Percentiles rank a stretch among this genome's conserved stretches.
These are phyloP conservation scores for Saccharum hybrid DNA, from an alignment of 202 grass and related monocot genomes.

Conservation along the genomic window DNA sequence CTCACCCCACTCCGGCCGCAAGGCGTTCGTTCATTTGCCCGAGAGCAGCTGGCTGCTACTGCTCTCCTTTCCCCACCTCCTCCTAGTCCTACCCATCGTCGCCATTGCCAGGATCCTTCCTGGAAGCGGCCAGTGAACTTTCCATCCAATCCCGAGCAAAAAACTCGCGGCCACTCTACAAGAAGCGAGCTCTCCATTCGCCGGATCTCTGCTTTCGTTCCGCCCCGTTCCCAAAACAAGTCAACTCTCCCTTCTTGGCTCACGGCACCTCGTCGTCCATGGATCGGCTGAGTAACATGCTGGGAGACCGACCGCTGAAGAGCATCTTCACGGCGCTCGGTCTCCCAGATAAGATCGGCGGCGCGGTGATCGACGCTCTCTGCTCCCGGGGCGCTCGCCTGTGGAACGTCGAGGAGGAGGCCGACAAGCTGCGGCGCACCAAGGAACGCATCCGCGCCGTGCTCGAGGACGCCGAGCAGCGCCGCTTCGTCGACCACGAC, in stretches of 20 bases:
- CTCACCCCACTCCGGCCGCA: not conserved
- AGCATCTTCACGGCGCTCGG: not conserved
- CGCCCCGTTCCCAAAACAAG: not conserved
- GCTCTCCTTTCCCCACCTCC: not conserved
- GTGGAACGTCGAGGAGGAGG: slow-evolving; percentile 46
- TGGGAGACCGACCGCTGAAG: not conserved
- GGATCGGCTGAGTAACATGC: slow-evolving; percentile 11
- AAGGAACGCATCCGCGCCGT: slow-evolving; percentile 41
- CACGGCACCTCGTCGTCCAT: not conserved
- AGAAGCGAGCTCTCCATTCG: not conserved
- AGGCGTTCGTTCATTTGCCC: not conserved
- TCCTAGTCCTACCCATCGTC: not conserved
- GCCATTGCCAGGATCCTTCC: slow-evolving; percentile 16
- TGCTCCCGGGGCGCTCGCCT: not conserved
- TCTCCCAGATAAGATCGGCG: slow-evolving; percentile 6
- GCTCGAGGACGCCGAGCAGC: slow-evolving; percentile 58
- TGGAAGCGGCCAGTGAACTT: not conserved
- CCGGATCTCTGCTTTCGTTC: not conserved
- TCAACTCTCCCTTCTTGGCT: not conserved
- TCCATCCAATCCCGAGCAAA: not conserved
- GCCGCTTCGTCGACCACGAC: slow-evolving; percentile 51
- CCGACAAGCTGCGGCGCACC: slow-evolving; percentile 41
- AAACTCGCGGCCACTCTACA: not conserved
- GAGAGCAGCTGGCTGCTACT: not conserved
- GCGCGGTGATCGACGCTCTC: not conserved